Evolutionary conservation across 2,329 filamentous ascomycete species (phyloP).

Genomic region (Xylaria sp.): DNA sequence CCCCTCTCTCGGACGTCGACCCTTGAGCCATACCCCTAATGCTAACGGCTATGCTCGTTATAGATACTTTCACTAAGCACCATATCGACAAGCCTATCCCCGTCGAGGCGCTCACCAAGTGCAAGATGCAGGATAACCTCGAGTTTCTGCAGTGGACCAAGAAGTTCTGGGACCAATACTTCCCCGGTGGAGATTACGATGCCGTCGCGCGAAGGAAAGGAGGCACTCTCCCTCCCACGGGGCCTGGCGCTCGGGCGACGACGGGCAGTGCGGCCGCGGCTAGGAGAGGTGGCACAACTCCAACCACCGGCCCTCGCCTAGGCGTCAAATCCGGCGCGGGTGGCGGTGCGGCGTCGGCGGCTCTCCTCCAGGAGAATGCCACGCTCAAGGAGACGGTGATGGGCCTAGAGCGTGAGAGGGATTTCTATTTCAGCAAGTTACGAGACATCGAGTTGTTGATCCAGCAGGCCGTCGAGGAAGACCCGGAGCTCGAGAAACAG

Average conservation of each 20-base stretch:
- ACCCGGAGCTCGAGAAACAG: conserved; percentile 93
- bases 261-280: conserved; percentile 64
- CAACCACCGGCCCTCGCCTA: conserved; percentile 65
- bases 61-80: conserved; percentile 87
- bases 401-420: conserved; percentile 92
- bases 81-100: conserved; percentile 89
- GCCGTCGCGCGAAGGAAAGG: conserved; percentile 87
- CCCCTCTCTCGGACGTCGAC: not conserved
- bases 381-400: conserved; percentile 95
- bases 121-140: conserved; percentile 99
- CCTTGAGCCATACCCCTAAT: not conserved
- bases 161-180: conserved; percentile 98
- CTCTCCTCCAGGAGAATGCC: conserved; percentile 84
- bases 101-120: conserved; percentile 90
- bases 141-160: conserved; percentile 99
- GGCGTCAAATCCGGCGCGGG: conserved; percentile 41
- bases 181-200: conserved; percentile 96
- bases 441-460: conserved; percentile 95
- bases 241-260: conserved; percentile 50
- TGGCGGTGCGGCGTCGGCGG: conserved; percentile 71
- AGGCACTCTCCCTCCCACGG: conserved; percentile 67
- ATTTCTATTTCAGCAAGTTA: conserved; percentile 99
- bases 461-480: conserved; percentile 91
- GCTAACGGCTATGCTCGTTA: conserved; percentile 11
- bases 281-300: conserved; percentile 70